Evolutionary conservation across 768 basidiomycete genomes (phyloP), one percentile per base, ranked within the genome.

Genomic region (Leccinum olivaceopallidum): DNA sequence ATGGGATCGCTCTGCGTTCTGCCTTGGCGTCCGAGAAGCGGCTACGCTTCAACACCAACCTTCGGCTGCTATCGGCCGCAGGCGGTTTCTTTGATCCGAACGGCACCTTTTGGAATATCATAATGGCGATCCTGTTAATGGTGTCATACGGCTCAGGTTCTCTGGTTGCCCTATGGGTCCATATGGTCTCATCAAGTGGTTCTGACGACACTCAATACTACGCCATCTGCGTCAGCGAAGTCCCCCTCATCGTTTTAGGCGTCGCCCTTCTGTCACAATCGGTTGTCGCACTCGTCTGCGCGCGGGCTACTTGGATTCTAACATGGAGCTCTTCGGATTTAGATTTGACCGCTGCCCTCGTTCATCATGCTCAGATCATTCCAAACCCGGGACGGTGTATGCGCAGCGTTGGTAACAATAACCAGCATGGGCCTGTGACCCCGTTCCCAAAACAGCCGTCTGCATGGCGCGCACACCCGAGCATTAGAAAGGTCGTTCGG

Each of bases 321-420:
- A 74, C 74, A 10, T 74, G 74, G 74, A 75, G 74, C 20, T 70
- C 73, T 30, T 74, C 73, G 69, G 5, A 5, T 18, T 64, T 76
- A 16, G 73, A 72, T 13, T 60, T 69, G 1, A 71, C 73, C 4
- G 71, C 74, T 1, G 74, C 73, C 3, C 60, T 74, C 28, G 59
- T 75, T 13, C 67, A 71, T 18, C 67, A 74, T 9, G 60, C 65
- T 2, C 66, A 66, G 9, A 65, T 74, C 49, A 0, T 65, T 4
- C 65, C 57, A 1, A 60, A 64, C 26, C 39, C 60, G 3, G 67
- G 63, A 5, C 69, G 55, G 10, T 73, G 74, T 30, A 74, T 74
- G 74, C 60, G 44, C n/a, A 58, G 68, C 44, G 67, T 71, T 14
- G 56, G 53, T 5, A 61, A 67, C 20, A 28, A 10, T 9, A 34